Conservation (phyloP, 2,329 filamentous ascomycete species). For the Beauveria sp. region DNA sequence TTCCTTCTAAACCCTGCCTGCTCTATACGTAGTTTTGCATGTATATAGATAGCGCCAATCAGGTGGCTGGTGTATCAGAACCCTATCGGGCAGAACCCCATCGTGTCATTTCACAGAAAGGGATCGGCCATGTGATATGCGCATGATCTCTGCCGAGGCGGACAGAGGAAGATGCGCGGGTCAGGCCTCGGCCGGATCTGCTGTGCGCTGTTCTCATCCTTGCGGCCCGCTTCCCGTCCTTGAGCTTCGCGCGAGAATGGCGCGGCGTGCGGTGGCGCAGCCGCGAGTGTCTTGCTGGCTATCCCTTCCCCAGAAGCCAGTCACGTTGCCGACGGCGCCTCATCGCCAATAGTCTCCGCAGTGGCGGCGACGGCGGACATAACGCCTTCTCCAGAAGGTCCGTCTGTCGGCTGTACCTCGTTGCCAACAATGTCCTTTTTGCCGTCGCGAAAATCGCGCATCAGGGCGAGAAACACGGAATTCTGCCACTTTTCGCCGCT, state of each 20-base stretch:
- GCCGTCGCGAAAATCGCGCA: slow-evolving; percentile 39
- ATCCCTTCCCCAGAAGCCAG: neutral
- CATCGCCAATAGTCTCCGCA: neutral
- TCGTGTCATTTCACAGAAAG: neutral
- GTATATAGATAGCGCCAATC: neutral
- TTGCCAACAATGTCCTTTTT: slow-evolving; percentile 36
- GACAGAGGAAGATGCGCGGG: neutral
- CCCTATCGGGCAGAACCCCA: neutral
- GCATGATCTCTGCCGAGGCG: neutral
- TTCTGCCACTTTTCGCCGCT: slow-evolving; percentile 40
- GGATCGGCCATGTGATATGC: neutral
- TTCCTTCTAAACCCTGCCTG: neutral
- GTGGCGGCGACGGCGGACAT: neutral
- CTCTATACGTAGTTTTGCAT: neutral
- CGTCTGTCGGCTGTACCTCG: slow-evolving; percentile 28
- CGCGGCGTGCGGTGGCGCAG: neutral
- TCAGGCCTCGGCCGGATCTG: neutral
- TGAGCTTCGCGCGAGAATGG: neutral
- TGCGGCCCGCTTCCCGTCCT: too few species aligned
- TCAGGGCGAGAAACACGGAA: slow-evolving; percentile 35
- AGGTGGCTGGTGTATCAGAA: neutral
- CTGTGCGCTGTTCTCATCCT: neutral
- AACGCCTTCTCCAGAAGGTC: slow-evolving; percentile 5
- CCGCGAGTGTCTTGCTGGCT: neutral
- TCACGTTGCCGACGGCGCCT: slow-evolving; percentile 1